Conservation (phyloP, 345 rosid genomes). For the Excoecaria agallocha region DNA sequence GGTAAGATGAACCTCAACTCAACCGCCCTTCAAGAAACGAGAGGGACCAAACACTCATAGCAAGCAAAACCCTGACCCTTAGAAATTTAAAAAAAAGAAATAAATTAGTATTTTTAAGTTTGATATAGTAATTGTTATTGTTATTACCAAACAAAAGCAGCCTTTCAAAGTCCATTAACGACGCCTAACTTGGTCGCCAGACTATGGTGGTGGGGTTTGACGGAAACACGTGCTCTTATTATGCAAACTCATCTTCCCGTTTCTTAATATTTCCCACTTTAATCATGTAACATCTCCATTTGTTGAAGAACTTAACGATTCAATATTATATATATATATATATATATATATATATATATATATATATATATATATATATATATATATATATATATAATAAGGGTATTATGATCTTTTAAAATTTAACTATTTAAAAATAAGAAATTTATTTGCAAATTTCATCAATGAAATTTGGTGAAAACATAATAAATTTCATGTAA, state of each 20-base stretch:
- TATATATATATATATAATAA: too few relatives aligned
- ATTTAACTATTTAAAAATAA: too few relatives aligned
- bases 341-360: too few relatives aligned
- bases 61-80: neutral
- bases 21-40: constrained; percentile 2
- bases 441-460: too few relatives aligned
- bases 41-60: neutral
- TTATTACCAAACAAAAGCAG: constrained; percentile 2
- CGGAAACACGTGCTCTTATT: neutral
- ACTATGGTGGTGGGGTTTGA: neutral
- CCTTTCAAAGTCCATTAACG: neutral
- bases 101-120: neutral
- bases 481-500: too few relatives aligned
- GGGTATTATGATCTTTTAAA: too few relatives aligned
- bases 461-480: too few relatives aligned
- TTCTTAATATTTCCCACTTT: neutral
- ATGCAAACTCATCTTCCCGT: neutral
- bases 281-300: too few relatives aligned
- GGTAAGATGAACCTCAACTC: neutral
- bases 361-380: too few relatives aligned
- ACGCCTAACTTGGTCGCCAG: constrained; percentile 4
- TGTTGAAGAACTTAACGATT: too few relatives aligned
- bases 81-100: neutral
- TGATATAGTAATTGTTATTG: neutral
- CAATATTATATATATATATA: too few relatives aligned